Evolutionary conservation across 345 rosid species (phyloP).

Genomic region (Camelina neglecta): DNA sequence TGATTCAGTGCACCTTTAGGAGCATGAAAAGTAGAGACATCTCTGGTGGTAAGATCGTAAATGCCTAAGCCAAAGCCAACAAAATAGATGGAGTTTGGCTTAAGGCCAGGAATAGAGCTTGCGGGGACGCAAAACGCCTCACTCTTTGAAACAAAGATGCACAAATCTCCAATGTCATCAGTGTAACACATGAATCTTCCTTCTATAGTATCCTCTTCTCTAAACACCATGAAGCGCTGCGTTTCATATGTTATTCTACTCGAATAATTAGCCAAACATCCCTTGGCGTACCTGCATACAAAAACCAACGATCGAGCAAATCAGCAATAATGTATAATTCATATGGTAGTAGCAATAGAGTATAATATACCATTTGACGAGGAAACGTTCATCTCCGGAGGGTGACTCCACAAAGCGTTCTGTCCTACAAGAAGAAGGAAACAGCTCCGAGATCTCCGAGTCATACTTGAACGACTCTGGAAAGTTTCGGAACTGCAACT

Average conservation of each 20-base stretch:
- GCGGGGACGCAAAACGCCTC: slow-evolving; percentile 2
- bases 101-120: slow-evolving; percentile 15
- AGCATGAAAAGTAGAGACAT: not conserved
- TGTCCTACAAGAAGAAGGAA: slow-evolving; percentile 16
- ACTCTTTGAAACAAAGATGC: slow-evolving; percentile 21
- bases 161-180: slow-evolving; percentile 20
- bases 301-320: not conserved
- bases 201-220: slow-evolving; percentile 22
- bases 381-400: slow-evolving; percentile 27
- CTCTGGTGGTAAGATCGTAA: not conserved
- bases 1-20: not conserved
- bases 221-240: slow-evolving; percentile 17
- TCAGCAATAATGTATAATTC: not conserved
- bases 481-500: slow-evolving; percentile 13
- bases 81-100: slow-evolving; percentile 22
- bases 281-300: slow-evolving; percentile 16
- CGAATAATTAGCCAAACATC: not conserved
- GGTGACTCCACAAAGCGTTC: slow-evolving; percentile 27
- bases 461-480: slow-evolving; percentile 1
- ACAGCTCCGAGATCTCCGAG: slow-evolving; percentile 1
- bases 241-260: slow-evolving; percentile 13
- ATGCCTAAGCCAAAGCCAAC: slow-evolving; percentile 10
- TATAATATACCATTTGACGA: slow-evolving; percentile 25
- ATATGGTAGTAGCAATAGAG: not conserved
- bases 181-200: slow-evolving; percentile 19